phyloP scores from a whole-genome alignment of 75 land plant species.

The Pinus albicaulis region DNA sequence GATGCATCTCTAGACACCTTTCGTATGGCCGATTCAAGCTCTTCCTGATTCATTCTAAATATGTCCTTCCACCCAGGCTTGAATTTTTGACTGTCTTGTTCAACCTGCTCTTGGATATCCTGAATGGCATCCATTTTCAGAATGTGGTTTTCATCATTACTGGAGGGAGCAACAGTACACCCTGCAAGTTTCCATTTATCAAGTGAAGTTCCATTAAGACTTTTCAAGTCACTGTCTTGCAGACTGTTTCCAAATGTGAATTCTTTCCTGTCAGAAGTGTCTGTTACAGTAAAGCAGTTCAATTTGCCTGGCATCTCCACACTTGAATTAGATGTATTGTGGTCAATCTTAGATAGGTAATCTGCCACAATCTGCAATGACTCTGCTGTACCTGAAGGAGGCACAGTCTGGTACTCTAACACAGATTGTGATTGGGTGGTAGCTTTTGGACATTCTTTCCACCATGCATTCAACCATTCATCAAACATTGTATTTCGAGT shows the following conservation, averaged over 20 bases:
- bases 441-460: constrained; percentile 45
- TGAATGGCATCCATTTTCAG: not conserved
- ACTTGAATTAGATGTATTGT: not conserved
- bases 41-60: constrained; percentile 66
- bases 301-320: constrained; percentile 4
- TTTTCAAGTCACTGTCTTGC: constrained; percentile 4
- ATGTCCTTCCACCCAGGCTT: constrained; percentile 46
- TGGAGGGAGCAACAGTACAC: not conserved
- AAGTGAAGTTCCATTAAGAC: not conserved
- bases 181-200: not conserved
- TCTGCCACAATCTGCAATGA: constrained; percentile 54
- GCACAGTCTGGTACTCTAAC: constrained; percentile 21
- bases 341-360: constrained; percentile 36
- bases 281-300: not conserved
- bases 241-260: not conserved
- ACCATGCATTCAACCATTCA: constrained; percentile 79
- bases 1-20: constrained; percentile 69
- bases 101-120: constrained; percentile 12
- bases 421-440: constrained; percentile 11
- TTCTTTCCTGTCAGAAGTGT: not conserved
- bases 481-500: constrained; percentile 75
- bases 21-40: constrained; percentile 67
- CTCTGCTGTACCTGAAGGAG: constrained; percentile 39
- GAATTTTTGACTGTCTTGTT: constrained; percentile 17
- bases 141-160: not conserved